Base-by-base conservation (phyloP, 805 yeast species). In the Pichia gijzeniarum region DNA sequence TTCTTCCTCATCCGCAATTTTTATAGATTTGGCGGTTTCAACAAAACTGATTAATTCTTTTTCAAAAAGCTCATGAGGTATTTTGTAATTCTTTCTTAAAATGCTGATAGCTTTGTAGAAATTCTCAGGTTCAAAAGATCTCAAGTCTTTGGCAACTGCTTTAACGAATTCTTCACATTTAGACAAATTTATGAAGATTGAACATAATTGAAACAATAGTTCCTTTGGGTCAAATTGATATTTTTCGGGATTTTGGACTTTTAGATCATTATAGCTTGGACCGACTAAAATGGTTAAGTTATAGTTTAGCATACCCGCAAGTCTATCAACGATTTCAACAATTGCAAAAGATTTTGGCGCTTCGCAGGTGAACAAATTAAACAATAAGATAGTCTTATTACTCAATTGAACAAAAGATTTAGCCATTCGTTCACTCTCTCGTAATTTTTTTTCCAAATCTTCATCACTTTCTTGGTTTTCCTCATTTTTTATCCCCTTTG, bases 251-350 rank as follows among this genome's bases (percentile, higher is more conserved):
- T 83, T 74, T 48, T 75, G 73, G 25, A 93, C 99, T 59, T 86
- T 88, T 55, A 93, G 74, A 41, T 85, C 89, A 9, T 90, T 77
- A 67, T 96, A 90, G 59, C 85, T 84, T 14, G 98, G 97, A 0
- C 99, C 99, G 21, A 89, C 97, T 64, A 93, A 71, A n/a, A 91
- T 88, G 41, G 80, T 85, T 50, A 93, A 69, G 61, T 93, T 93
- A 65, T 90, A 91, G 67, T 93, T 85, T 61, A 93, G 71, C 99
- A 93, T 93, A 38, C 95, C 89, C 0, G 99, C 95, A 51, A 93
- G 70, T 63, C 99, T 76, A 56, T 89, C 96, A 35, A 91, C 96
- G 57, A 93, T 81, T 64, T 93, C 99, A 2, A 86, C 79, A 36
- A 87, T 83, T 4, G 80, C 79, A 65, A 93, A 93, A 0, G 95